Base-by-base conservation (phyloP, 352 stramenopile species). In the Pilasporangium apinafurcum region DNA sequence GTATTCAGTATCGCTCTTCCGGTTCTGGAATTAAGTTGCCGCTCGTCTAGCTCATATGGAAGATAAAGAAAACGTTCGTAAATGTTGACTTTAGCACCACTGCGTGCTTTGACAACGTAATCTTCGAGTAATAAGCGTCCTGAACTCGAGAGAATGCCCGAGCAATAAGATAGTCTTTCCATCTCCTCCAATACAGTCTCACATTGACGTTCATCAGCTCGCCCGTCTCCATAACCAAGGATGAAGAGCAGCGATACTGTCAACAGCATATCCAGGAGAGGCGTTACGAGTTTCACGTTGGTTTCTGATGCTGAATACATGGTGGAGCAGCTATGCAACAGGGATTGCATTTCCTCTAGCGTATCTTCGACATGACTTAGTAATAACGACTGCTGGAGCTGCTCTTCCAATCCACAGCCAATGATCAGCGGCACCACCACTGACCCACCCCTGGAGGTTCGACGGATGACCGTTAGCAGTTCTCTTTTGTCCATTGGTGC, bases 371-470 rank as follows among this genome's bases (percentile, higher is more conserved):
- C 42, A 25, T 76, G 50, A 13, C 38, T 39, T 16, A 68, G 66
- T 26, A 85, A 35, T 24, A 83, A 24, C 34, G 41, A 54, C 1
- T 21, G n/a, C 37, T 62, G 13, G 20, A 84, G 57, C 4, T 60
- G 36, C 16, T 44, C 35, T 22, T 79, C 56, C 37, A 69, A 43
- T 53, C 37, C 21, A 30, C 41, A 55, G 6, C 46, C 54, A 12
- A 62, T 42, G 3, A 70, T 35, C 16, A 59, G 42, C 26, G 56
- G 36, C 20, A 71, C 31, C 29, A 71, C n/a, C n/a, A n/a, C n/a
- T n/a, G n/a, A n/a, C n/a, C n/a, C n/a, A n/a, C n/a, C n/a, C n/a
- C n/a, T n/a, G n/a, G n/a, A n/a, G n/a, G n/a, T n/a, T n/a, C n/a
- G n/a, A n/a, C n/a, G n/a, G n/a, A n/a, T n/a, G n/a, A n/a, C n/a